A percentile compares a stretch with the other conserved stretches of the same genome.
Conservation (phyloP, 2,329 filamentous ascomycete species). For the Aureobasidium sp. region DNA sequence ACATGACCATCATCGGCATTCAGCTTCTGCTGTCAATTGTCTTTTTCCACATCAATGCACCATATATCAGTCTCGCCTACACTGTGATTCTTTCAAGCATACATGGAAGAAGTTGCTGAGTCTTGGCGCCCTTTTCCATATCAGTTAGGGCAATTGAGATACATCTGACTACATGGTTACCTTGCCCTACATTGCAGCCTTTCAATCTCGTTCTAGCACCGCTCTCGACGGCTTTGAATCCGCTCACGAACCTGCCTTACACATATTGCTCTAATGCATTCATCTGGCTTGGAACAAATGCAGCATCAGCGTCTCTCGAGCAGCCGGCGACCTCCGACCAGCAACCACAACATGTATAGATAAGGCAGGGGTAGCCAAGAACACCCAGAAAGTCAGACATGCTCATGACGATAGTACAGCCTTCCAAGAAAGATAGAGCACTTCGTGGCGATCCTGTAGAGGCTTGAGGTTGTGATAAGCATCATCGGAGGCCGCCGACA, state of each 20-base stretch:
- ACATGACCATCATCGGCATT: no score
- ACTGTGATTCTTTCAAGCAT: no score
- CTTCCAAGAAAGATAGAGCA: conserved; percentile 1
- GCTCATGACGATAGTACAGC: background rate
- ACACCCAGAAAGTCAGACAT: background rate
- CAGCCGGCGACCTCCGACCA: background rate
- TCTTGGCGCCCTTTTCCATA: background rate
- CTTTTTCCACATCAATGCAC: no score
- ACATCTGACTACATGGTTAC: background rate
- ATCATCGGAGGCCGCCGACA: conserved; percentile 11
- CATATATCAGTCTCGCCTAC: no score
- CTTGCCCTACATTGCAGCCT: background rate
- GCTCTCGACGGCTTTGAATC: no score
- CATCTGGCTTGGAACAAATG: background rate
- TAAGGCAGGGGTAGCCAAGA: background rate
- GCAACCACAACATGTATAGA: background rate
- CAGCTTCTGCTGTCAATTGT: no score
- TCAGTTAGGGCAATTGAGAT: background rate
- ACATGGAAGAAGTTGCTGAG: background rate
- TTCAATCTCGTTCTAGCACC: background rate
- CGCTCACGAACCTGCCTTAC: background rate
- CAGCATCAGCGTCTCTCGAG: background rate
- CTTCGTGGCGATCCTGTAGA: background rate
- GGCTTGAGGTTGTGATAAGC: conserved; percentile 13
- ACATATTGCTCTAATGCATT: background rate